Conservation (phyloP, 2,329 filamentous ascomycete species). For the Podosphaera leucotricha region DNA sequence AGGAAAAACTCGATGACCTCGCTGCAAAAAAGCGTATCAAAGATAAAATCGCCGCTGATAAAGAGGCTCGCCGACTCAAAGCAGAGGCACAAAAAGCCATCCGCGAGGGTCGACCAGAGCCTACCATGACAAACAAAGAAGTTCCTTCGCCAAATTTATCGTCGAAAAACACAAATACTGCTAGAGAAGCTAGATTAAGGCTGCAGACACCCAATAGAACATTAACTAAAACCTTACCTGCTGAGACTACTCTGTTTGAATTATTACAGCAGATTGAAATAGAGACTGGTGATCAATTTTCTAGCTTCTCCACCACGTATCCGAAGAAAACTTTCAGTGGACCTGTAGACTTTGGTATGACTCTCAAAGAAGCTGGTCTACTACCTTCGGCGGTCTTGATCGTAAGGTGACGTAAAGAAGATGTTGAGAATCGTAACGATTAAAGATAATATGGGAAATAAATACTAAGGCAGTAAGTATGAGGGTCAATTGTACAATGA, state of each 20-base stretch:
- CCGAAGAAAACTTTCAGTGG: slow-evolving; percentile 59
- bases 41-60: slow-evolving; percentile 86
- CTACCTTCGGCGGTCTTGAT: slow-evolving; percentile 80
- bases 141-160: slow-evolving; percentile 19
- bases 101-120: slow-evolving; percentile 45
- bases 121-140: slow-evolving; percentile 4
- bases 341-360: slow-evolving; percentile 58
- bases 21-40: slow-evolving; percentile 76
- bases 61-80: slow-evolving; percentile 66
- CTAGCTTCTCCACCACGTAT: slow-evolving; percentile 66
- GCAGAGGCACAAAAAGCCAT: slow-evolving; percentile 67
- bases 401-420: slow-evolving; percentile 25
- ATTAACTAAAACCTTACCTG: slow-evolving; percentile 67
- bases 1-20: slow-evolving; percentile 67
- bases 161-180: slow-evolving; percentile 18
- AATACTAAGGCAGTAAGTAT: no score
- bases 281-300: slow-evolving; percentile 51
- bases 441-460: no score
- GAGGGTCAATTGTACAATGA: no score
- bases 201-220: slow-evolving; percentile 57
- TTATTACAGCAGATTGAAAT: slow-evolving; percentile 52
- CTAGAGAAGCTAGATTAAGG: slow-evolving; percentile 54
- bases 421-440: no score
- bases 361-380: slow-evolving; percentile 74
- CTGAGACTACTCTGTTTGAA: slow-evolving; percentile 81